Conservation (phyloP, 805 yeast species). For the Myxozyma monticola region DNA sequence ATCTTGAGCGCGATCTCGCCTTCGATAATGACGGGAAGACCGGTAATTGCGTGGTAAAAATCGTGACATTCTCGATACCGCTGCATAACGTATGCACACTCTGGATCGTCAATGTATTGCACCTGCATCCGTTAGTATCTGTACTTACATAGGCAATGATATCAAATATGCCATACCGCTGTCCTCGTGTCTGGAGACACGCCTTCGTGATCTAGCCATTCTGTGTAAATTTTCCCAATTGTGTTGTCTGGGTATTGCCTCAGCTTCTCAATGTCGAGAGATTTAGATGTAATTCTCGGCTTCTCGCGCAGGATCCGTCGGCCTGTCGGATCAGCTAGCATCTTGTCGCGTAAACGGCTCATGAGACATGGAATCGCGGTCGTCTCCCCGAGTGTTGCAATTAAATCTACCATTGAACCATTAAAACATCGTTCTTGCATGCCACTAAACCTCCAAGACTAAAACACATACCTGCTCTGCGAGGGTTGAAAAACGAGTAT, state of each 20-base stretch:
- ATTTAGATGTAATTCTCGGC: slow-evolving; percentile 77
- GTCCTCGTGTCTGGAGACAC: slow-evolving; percentile 93
- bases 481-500: slow-evolving; percentile 57
- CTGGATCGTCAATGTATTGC: slow-evolving; percentile 82
- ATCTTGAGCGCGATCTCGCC: slow-evolving; percentile 90
- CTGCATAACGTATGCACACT: slow-evolving; percentile 88
- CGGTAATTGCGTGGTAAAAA: slow-evolving; percentile 89
- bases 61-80: slow-evolving; percentile 96
- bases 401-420: slow-evolving; percentile 36
- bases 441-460: slow-evolving; percentile 32
- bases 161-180: slow-evolving; percentile 46
- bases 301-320: slow-evolving; percentile 72
- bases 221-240: slow-evolving; percentile 74
- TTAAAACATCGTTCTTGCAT: background rate
- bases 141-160: too few relatives aligned
- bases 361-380: slow-evolving; percentile 76
- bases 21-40: slow-evolving; percentile 85
- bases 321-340: slow-evolving; percentile 77
- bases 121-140: too few relatives aligned
- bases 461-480: slow-evolving; percentile 40
- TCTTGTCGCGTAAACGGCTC: slow-evolving; percentile 59
- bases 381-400: slow-evolving; percentile 66
- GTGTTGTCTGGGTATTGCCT: slow-evolving; percentile 62
- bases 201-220: slow-evolving; percentile 82
- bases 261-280: slow-evolving; percentile 64